Evolutionary conservation across 129 eudicot species (phyloP), one percentile per base, ranked within the genome.

Genomic region (Flaveria bidentis): DNA sequence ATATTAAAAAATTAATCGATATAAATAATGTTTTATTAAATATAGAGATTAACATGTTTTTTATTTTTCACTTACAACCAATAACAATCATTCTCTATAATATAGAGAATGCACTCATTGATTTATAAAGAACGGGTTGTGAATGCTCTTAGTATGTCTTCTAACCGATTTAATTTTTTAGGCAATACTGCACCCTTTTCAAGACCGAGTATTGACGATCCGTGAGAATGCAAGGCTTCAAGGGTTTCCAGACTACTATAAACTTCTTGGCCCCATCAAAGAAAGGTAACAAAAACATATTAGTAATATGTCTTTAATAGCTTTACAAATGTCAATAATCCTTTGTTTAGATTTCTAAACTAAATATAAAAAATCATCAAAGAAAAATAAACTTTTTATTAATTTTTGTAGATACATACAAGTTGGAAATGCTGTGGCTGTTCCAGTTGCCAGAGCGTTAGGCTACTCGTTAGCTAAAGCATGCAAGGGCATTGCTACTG

Each of bases 381-480:
- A 16, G 33, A 63, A 14, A 8, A 6, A 0, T 47, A 20, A 10
- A 20, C 1, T n/a, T 1, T 67, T 20, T 41, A 22, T 15, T 4
- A 9, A 5, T 17, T 16, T 15, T 18, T 57, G 25, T 41, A 89
- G 97, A 78, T 92, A 92, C 78, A 87, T 83, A 5, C 96, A 92
- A 77, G 93, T 92, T 7, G 97, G 92, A 17, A 92, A 92, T 73
- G 97, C 96, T 8, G 97, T 92, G 16, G 96, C 96, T 1, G 87
- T 89, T 13, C 97, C 97, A 5, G 97, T 85, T 4, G 93, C 96
- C 0, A 80, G 91, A n/a, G 96, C 96, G 0, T 69, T 92, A 33
- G 97, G 97, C 1, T 85, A 74, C 65, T 81, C 89, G 1, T 46
- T 92, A 52, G 97, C 88, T 1, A 46, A 82, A 86, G 85, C 97